Evolutionary conservation across 768 basidiomycete genomes (phyloP).

Genomic region (Tylopilus subfusipes): DNA sequence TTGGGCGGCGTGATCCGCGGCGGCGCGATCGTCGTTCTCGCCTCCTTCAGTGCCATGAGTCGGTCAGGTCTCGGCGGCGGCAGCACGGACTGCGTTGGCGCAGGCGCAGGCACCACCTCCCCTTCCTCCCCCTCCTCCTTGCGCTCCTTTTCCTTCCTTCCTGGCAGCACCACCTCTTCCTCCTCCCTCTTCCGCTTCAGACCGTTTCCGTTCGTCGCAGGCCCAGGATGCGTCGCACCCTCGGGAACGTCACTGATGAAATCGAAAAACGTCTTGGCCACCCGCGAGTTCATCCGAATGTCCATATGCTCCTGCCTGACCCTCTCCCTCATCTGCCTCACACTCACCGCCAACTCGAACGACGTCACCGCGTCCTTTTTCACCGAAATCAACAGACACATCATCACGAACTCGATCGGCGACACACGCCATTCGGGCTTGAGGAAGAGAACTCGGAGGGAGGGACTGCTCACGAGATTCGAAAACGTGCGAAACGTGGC

Average conservation of each 20-base stretch:
- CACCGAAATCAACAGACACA: constrained; percentile 51
- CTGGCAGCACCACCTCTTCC: constrained; percentile 2
- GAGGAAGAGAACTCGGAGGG: constrained; percentile 37
- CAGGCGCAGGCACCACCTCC: not conserved
- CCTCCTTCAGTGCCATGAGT: constrained; percentile 12
- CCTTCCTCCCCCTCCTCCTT: constrained; percentile 1
- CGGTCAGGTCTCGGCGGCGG: constrained; percentile 23
- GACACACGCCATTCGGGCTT: constrained; percentile 48
- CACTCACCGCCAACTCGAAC: constrained; percentile 41
- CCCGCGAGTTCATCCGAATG: constrained; percentile 60
- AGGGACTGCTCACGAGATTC: constrained; percentile 38
- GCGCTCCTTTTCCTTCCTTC: constrained; percentile 17
- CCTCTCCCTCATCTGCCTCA: constrained; percentile 49
- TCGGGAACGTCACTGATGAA: constrained; percentile 39
- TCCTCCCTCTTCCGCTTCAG: constrained; percentile 29
- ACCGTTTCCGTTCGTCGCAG: not conserved
- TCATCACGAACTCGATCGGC: constrained; percentile 66
- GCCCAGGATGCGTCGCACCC: not conserved
- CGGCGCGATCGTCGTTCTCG: constrained; percentile 18
- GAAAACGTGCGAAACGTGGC: constrained; percentile 48
- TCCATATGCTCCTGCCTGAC: constrained; percentile 59
- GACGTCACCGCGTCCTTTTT: constrained; percentile 40
- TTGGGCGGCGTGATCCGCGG: constrained; percentile 9
- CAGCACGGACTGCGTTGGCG: too few species aligned
- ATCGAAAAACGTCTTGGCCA: constrained; percentile 51